Evolutionary conservation across 78 protist species (phyloP), one percentile per base, ranked within the genome.

Genomic region (Diacronema lutheri): DNA sequence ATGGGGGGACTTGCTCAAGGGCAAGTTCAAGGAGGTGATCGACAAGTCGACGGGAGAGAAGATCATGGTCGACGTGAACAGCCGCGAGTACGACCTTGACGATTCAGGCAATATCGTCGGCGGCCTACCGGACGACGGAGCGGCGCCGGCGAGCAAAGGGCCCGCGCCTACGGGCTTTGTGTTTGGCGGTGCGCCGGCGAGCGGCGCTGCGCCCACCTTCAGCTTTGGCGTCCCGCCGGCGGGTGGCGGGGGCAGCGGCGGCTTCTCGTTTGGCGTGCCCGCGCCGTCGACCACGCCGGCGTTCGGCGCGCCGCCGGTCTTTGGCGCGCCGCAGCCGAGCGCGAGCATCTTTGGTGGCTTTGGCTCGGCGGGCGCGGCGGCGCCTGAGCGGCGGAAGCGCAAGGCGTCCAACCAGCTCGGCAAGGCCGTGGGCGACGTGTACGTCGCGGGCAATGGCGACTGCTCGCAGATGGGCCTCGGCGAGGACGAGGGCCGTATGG

Each of bases 401-500:
- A 58, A 58, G 26, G 26, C 31, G 9, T 23, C 31, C 9, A 10
- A 58, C 64, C 25, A 58, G 3, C 31, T 25, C 29, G 79, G 79
- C 31, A 11, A 23, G 35, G 79, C 40, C 35, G 41, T 23, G 61
- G 83, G 83, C 68, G 44, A 0, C 14, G 68, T 77, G 68, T 16
- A 50, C 4, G 31, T 56, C 41, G 66, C 16, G 46, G 83, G 83
- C n/a, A 55, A 56, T 68, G 83, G 83, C 1, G 83, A 55, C 55
- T 35, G 46, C 29, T 66, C 50, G 23, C 83, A 77, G 68, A 44
- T 77, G 10, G 83, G 83, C 5, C 56, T 77, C 14, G 81, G 81
- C 25, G 64, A 19, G 13, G 83, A 26, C n/a, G 79, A 71, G 55
- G 62, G 19, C n/a, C 31, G 3, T 3, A 44, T 44, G 50, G 50